These are phyloP conservation scores for Rutstroemia sp. DNA, from an alignment of 2,329 filamentous ascomycete species.

Conservation along the genomic window DNA sequence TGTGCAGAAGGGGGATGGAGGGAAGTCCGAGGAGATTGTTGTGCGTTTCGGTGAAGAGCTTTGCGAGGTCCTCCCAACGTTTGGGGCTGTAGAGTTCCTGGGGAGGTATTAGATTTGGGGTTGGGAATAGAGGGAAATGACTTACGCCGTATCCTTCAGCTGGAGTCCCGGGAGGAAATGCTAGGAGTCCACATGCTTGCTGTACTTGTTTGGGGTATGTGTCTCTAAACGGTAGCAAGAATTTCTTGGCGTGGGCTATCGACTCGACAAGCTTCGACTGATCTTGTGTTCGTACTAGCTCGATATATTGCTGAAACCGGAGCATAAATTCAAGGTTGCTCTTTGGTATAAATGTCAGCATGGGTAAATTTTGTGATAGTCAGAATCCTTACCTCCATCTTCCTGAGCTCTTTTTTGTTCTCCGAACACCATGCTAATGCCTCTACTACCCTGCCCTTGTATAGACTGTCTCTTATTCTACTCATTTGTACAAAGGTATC, in stretches of 20 bases:
- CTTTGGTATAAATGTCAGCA: constrained; percentile 31
- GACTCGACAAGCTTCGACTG: constrained; percentile 65
- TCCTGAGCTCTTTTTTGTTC: constrained; percentile 86
- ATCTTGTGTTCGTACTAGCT: constrained; percentile 66
- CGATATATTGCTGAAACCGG: constrained; percentile 89
- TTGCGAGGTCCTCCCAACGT: constrained; percentile 70
- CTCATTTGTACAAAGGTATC: constrained; percentile 81
- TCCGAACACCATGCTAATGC: constrained; percentile 87
- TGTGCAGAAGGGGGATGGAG: constrained; percentile 75
- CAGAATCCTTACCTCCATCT: constrained; percentile 58
- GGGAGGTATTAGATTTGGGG: not conserved
- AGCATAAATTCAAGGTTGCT: constrained; percentile 89
- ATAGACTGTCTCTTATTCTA: constrained; percentile 66
- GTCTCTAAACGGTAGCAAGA: constrained; percentile 63
- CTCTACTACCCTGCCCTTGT: constrained; percentile 63
- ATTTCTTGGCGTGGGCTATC: constrained; percentile 73
- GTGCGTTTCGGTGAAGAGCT: constrained; percentile 78
- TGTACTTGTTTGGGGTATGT: constrained; percentile 62
- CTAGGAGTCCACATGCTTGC: constrained; percentile 73
- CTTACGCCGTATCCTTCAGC: constrained; percentile 45
- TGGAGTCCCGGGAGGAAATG: constrained; percentile 56
- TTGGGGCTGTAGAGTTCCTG: constrained; percentile 64
- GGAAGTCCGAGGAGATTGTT: constrained; percentile 80
- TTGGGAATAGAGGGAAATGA: not conserved
- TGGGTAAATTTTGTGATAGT: not conserved